Base-by-base conservation (phyloP, 2,329 filamentous ascomycete genomes). In the Biscogniauxia marginata region DNA sequence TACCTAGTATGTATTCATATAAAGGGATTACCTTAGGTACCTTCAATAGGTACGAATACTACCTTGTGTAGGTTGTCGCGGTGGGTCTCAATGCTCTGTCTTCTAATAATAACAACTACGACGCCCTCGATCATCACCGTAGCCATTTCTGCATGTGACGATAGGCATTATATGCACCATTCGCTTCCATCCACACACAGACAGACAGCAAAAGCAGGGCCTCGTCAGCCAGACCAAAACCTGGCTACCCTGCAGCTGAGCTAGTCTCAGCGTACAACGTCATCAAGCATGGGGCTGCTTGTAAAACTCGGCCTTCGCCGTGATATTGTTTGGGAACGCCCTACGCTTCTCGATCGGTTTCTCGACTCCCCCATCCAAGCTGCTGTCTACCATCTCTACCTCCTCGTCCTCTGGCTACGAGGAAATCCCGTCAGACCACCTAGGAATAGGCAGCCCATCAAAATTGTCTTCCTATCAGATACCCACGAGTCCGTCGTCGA, bases 401-500 rank as follows among this genome's bases (percentile, higher is more conserved):
- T 79, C 56, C 52, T 88, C 49, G 74, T 93, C 54, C 81, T 88
- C 34, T 77, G 79, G 64, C 80, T 96, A 3, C 88, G 90, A 23
- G 87, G 89, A 1, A 72, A 79, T 9, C 84, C 89, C 0, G 84
- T 85, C 63, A 77, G 71, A 16, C 83, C 86, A 9, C 80, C 84
- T 2, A 76, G 77, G 25, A 75, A 79, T 54, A 77, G 76, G 54
- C 77, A 76, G 1, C 75, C 83, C 6, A 84, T 97, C 68, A 86
- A 86, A 57, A 81, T 97, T 22, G 90, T 97, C 61, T 96, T 91
- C 74, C 85, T 97, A 61, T 93, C 91, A 8, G 93, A 97, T 74
- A 97, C 93, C 0, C 93, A 97, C 75, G 85, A 84, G 57, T 79
- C 82, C 45, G 79, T 79, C 8, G 75, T 84, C 7, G 65, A 73